phyloP scores from a whole-genome alignment of 805 yeast species.

The Yamadazyma ubonensis region DNA sequence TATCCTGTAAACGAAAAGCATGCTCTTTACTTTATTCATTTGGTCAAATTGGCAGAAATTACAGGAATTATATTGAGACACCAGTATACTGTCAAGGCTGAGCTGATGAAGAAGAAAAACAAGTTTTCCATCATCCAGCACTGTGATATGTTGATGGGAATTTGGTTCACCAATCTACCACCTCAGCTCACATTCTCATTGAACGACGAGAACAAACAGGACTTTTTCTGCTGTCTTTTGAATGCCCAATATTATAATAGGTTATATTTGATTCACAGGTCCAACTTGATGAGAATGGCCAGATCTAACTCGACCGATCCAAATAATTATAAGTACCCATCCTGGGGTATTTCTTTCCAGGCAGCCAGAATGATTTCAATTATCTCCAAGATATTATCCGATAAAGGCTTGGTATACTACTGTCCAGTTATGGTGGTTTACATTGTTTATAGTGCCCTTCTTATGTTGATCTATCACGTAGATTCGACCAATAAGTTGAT shows the following conservation, averaged over 20 bases:
- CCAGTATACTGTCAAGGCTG: conserved; percentile 70
- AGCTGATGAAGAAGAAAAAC: conserved; percentile 46
- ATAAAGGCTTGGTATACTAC: conserved; percentile 47
- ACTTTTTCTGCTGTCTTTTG: conserved; percentile 55
- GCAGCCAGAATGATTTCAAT: conserved; percentile 74
- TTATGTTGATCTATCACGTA: conserved; percentile 72
- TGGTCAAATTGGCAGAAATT: conserved; percentile 66
- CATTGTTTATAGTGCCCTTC: conserved; percentile 59
- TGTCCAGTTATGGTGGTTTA: conserved; percentile 62
- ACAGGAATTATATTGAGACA: conserved; percentile 67
- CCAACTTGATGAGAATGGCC: conserved; percentile 57
- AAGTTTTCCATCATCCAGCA: conserved; percentile 53
- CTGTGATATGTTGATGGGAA: conserved; percentile 74
- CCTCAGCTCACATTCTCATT: conserved; percentile 60
- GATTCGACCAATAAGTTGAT: conserved; percentile 42
- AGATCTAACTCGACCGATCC: conserved; percentile 39
- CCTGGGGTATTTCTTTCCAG: conserved; percentile 81
- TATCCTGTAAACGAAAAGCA: conserved; percentile 49
- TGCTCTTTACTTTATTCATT: conserved; percentile 58
- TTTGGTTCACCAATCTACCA: conserved; percentile 72
- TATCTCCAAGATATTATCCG: conserved; percentile 55
- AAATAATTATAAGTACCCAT: conserved; percentile 53
- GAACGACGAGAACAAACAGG: conserved; percentile 51
- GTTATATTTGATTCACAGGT: conserved; percentile 68
- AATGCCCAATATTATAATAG: conserved; percentile 72